Conservation (phyloP, 177 flowering plant genomes). For the Vitis hybrid region DNA sequence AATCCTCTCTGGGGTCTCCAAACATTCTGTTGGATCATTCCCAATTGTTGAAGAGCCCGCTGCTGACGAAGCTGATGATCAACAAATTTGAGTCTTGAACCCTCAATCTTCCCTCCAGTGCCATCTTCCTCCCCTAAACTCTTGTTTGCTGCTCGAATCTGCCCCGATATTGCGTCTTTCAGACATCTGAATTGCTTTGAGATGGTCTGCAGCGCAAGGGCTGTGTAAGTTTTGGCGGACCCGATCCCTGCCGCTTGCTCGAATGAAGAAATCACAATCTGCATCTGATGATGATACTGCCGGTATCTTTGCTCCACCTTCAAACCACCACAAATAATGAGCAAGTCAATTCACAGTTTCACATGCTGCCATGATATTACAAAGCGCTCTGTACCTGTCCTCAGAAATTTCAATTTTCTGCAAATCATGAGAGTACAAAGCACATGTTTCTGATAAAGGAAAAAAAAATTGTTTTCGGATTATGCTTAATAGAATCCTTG, state of each 20-base stretch:
- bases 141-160: conserved; percentile 60
- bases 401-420: neutral
- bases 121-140: conserved; percentile 77
- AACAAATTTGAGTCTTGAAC: conserved; percentile 72
- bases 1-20: conserved; percentile 99
- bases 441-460: neutral
- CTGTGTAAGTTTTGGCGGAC: conserved; percentile 85
- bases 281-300: conserved; percentile 97
- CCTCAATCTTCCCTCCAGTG: conserved; percentile 48
- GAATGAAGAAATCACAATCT: conserved; percentile 71
- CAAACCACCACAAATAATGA: neutral
- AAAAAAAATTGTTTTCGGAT: neutral
- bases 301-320: conserved; percentile 96
- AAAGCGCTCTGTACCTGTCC: neutral
- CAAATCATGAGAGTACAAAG: neutral
- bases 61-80: conserved; percentile 88
- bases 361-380: too few relatives aligned
- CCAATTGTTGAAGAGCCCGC: conserved; percentile 88
- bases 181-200: conserved; percentile 89
- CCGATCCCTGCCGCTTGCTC: conserved; percentile 87
- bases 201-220: conserved; percentile 84
- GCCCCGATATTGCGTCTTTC: conserved; percentile 76
- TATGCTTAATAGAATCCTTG: neutral
- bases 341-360: neutral
- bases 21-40: conserved; percentile 94